Evolutionary conservation across 371 early-diverging fungal species (phyloP).

Genomic region (Blastocladiella emersonii): DNA sequence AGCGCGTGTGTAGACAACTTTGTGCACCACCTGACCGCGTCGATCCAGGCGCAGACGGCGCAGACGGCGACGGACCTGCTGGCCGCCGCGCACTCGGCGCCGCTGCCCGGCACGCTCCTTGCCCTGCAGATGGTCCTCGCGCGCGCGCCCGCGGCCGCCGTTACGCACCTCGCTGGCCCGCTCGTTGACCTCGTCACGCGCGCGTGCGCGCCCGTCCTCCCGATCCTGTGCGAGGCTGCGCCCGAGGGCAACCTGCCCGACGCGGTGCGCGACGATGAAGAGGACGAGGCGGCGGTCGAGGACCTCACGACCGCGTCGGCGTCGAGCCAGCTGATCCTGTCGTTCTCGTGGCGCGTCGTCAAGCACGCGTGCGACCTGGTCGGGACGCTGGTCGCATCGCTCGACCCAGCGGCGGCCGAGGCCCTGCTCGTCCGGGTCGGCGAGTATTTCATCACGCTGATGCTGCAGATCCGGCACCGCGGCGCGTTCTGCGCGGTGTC

Average conservation of each 20-base stretch:
- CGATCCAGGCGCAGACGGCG: slow-evolving; percentile 34
- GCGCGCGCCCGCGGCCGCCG: slow-evolving; percentile 16
- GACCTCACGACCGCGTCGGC: slow-evolving; percentile 49
- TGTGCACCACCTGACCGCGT: slow-evolving; percentile 30
- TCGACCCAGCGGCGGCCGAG: slow-evolving; percentile 8
- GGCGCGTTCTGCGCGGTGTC: slow-evolving; percentile 85
- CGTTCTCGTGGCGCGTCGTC: slow-evolving; percentile 83
- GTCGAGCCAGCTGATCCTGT: slow-evolving; percentile 63
- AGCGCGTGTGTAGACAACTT: slow-evolving; percentile 11
- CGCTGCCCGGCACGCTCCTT: slow-evolving; percentile 58
- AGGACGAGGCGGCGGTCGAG: slow-evolving; percentile 19
- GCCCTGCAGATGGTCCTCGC: slow-evolving; percentile 27
- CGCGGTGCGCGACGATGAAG: slow-evolving; percentile 18
- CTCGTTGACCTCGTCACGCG: slow-evolving; percentile 30
- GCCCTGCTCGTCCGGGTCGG: slow-evolving; percentile 10
- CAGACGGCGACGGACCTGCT: slow-evolving; percentile 44
- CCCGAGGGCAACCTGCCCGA: slow-evolving; percentile 70
- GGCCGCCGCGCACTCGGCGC: slow-evolving; percentile 50
- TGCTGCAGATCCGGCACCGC: slow-evolving; percentile 62
- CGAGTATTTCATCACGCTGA: slow-evolving; percentile 14
- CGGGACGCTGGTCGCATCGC: slow-evolving; percentile 7
- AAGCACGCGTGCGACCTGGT: slow-evolving; percentile 59
- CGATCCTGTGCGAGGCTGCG: slow-evolving; percentile 55
- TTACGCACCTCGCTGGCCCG: slow-evolving; percentile 30
- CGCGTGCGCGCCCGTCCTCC: slow-evolving; percentile 44